These are phyloP conservation scores for Suillus bovinus DNA, from an alignment of 768 basidiomycete species.

Conservation along the genomic window DNA sequence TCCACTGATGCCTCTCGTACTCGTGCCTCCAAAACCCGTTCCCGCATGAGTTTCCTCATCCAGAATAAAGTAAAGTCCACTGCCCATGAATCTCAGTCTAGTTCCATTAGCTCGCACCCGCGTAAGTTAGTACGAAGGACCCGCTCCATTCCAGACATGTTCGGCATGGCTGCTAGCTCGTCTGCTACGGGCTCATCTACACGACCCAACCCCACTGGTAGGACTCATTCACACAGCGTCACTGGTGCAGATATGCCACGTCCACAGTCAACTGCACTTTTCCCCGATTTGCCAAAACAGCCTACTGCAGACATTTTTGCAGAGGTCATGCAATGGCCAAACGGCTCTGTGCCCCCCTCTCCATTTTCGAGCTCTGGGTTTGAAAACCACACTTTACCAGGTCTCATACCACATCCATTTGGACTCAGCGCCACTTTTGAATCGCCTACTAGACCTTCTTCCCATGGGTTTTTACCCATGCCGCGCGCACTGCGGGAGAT, in stretches of 20 bases:
- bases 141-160: constrained; percentile 68
- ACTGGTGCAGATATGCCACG: constrained; percentile 67
- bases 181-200: constrained; percentile 34
- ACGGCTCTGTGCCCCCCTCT: constrained; percentile 36
- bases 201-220: constrained; percentile 42
- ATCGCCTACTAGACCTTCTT: constrained; percentile 49
- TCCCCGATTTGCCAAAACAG: constrained; percentile 28
- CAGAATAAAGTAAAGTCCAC: constrained; percentile 50
- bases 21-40: constrained; percentile 48
- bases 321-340: constrained; percentile 63
- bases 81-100: constrained; percentile 28
- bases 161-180: constrained; percentile 24
- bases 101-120: constrained; percentile 20
- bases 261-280: constrained; percentile 27
- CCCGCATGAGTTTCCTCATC: constrained; percentile 62
- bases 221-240: constrained; percentile 78
- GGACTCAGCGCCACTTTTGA: constrained; percentile 64
- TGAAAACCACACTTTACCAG: constrained; percentile 17
- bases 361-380: constrained; percentile 33
- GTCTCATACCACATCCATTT: constrained; percentile 55
- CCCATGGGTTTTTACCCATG: constrained; percentile 42
- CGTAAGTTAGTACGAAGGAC: constrained; percentile 68
- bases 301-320: constrained; percentile 57
- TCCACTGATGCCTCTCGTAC: constrained; percentile 39
- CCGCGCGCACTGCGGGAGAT: constrained; percentile 72